phyloP scores from a whole-genome alignment of 768 basidiomycete genomes.

The Guyanaporus albipodus region DNA sequence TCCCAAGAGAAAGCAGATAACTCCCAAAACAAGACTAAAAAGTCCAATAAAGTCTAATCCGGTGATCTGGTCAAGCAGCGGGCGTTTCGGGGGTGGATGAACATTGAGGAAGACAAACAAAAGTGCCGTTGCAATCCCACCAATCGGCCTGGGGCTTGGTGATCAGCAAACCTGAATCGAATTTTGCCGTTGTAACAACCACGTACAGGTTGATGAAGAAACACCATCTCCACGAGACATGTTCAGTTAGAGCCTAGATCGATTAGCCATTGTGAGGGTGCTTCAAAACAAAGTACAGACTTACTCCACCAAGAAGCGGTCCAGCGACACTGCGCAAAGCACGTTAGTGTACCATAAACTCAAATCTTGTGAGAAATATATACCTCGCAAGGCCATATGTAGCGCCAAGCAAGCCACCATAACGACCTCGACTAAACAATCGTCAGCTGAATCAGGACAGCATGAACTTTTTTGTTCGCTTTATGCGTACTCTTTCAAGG shows the following conservation, averaged over 20 bases:
- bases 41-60: constrained; percentile 62
- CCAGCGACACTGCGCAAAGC: constrained; percentile 52
- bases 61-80: constrained; percentile 50
- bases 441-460: not conserved
- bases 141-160: constrained; percentile 52
- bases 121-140: constrained; percentile 54
- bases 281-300: constrained; percentile 19
- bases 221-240: constrained; percentile 80
- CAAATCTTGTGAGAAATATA: not conserved
- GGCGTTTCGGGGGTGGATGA: constrained; percentile 61
- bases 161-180: not conserved
- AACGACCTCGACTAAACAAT: constrained; percentile 63
- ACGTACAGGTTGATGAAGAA: constrained; percentile 73
- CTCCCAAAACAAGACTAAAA: constrained; percentile 54
- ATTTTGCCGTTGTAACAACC: not conserved
- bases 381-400: constrained; percentile 71
- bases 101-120: constrained; percentile 72
- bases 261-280: not conserved
- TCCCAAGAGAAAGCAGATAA: constrained; percentile 65
- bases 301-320: constrained; percentile 78
- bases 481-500: constrained; percentile 63
- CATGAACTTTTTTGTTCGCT: no score
- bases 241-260: constrained; percentile 60
- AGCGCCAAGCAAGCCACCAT: constrained; percentile 66
- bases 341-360: not conserved